phyloP scores from a whole-genome alignment of 139 green algal genomes.

The Yamagishiella unicocca region DNA sequence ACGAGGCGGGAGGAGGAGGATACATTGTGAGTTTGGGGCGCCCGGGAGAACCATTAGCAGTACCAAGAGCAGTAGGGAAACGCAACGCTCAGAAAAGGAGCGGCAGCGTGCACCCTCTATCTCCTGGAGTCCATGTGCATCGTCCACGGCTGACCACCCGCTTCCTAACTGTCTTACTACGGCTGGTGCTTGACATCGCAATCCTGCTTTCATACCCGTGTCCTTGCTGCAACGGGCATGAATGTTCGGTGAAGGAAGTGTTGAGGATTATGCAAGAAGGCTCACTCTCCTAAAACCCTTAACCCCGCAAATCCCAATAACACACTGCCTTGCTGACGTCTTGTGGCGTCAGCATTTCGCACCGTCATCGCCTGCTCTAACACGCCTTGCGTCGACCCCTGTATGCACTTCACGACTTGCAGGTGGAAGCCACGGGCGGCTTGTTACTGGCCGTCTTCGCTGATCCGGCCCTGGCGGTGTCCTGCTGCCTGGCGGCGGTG shows the following conservation, averaged over 20 bases:
- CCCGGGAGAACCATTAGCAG: background rate
- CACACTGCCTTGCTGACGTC: background rate
- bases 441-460: constrained; percentile 23
- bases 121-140: background rate
- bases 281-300: background rate
- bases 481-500: background rate
- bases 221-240: too few species aligned
- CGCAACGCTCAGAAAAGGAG: background rate
- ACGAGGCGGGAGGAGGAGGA: background rate
- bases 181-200: background rate
- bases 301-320: background rate
- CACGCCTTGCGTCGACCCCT: background rate
- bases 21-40: background rate
- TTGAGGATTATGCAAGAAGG: too few species aligned
- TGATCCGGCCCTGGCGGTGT: background rate
- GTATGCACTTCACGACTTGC: background rate
- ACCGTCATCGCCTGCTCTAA: background rate
- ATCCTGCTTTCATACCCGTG: background rate
- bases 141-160: too few species aligned
- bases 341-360: background rate
- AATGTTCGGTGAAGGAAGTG: too few species aligned
- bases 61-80: background rate
- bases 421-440: constrained; percentile 31
- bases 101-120: background rate
- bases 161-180: background rate